These are phyloP conservation scores for Penicillium sumatraense DNA, from an alignment of 2,329 filamentous ascomycete species.

Conservation along the genomic window DNA sequence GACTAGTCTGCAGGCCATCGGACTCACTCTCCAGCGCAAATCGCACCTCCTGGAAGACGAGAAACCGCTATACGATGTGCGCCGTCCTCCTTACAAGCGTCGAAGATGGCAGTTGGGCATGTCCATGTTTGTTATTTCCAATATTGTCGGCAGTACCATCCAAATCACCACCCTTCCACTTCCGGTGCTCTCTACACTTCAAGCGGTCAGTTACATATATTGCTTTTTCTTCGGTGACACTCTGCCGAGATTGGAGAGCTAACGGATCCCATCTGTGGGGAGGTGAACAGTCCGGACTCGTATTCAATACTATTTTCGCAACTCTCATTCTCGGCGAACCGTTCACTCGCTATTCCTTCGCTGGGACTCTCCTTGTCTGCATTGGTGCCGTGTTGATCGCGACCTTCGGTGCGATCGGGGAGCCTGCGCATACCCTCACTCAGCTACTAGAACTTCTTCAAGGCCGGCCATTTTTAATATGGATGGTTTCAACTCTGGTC, in stretches of 20 bases:
- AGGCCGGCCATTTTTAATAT: conserved; percentile 76
- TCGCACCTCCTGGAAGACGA: conserved; percentile 98
- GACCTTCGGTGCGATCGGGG: conserved; percentile 89
- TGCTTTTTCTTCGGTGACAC: background rate
- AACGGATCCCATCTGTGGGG: background rate
- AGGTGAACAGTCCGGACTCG: conserved; percentile 71
- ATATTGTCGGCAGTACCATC: conserved; percentile 91
- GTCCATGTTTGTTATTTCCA: conserved; percentile 94
- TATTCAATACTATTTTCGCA: conserved; percentile 98
- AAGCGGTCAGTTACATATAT: conserved; percentile 63
- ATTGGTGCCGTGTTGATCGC: conserved; percentile 89
- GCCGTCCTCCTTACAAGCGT: conserved; percentile 84
- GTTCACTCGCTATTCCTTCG: conserved; percentile 90
- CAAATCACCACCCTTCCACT: conserved; percentile 96
- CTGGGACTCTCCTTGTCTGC: conserved; percentile 87
- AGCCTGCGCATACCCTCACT: conserved; percentile 83
- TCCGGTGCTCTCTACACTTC: conserved; percentile 90
- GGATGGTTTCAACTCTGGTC: conserved; percentile 82
- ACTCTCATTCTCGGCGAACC: conserved; percentile 90
- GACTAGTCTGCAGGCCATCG: conserved; percentile 92
- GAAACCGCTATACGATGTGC: conserved; percentile 76
- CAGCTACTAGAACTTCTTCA: conserved; percentile 79
- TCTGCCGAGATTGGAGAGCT: conserved; percentile 4
- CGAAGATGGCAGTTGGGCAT: conserved; percentile 93
- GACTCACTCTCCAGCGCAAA: conserved; percentile 94